phyloP scores from a whole-genome alignment of 331 rosid genomes.

The Acacia pycnantha region DNA sequence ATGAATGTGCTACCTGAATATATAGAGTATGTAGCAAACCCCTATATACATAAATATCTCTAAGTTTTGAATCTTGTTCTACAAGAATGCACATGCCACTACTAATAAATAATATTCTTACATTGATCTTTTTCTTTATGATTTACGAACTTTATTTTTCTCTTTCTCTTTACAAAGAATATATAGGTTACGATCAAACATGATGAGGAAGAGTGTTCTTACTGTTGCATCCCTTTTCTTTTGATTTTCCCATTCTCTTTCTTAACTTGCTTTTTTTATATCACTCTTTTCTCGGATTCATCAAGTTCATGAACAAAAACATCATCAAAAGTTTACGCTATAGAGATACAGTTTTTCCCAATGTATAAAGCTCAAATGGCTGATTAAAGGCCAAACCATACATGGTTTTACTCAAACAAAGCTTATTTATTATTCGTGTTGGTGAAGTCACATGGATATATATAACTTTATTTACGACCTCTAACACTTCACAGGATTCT shows the following conservation, averaged over 20 bases:
- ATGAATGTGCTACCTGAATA: neutral
- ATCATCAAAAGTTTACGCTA: slow-evolving; percentile 8
- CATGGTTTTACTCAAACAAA: neutral
- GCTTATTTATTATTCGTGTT: neutral
- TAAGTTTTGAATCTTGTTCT: slow-evolving; percentile 33
- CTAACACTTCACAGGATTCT: slow-evolving; percentile 64
- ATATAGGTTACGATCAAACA: slow-evolving; percentile 46
- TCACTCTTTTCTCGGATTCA: slow-evolving; percentile 29
- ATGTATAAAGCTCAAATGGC: neutral
- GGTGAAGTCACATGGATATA: neutral
- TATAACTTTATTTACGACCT: neutral
- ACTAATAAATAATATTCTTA: slow-evolving; percentile 28
- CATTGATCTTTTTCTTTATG: slow-evolving; percentile 36
- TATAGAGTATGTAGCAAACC: neutral
- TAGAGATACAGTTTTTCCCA: neutral
- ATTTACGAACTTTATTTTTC: slow-evolving; percentile 38
- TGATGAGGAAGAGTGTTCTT: slow-evolving; percentile 54
- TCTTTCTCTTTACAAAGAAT: slow-evolving; percentile 34
- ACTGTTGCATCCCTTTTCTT: slow-evolving; percentile 39
- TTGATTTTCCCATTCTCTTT: slow-evolving; percentile 34
- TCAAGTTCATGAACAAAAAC: slow-evolving; percentile 1
- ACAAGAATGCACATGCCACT: slow-evolving; percentile 50
- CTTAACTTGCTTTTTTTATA: slow-evolving; percentile 37
- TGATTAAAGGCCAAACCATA: neutral
- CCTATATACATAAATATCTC: neutral